These are phyloP conservation scores for Somion occarium DNA, from an alignment of 1,284 basidiomycete species.

Conservation along the genomic window DNA sequence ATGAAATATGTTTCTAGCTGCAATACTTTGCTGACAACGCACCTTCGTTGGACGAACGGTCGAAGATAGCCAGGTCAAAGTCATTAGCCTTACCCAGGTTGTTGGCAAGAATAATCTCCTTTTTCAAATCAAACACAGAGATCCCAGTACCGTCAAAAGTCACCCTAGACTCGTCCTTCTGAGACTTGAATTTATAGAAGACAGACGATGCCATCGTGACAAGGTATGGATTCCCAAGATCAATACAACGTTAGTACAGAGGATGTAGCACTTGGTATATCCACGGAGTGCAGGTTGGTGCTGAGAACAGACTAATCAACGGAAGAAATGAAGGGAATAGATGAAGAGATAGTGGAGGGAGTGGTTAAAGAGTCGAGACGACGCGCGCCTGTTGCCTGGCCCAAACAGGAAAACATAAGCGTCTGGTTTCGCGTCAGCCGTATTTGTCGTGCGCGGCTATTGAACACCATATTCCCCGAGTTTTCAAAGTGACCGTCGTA, in stretches of 20 bases:
- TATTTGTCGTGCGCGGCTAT: neutral
- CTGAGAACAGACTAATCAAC: neutral
- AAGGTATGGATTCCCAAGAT: constrained; percentile 25
- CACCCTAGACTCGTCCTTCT: constrained; percentile 91
- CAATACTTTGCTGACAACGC: constrained; percentile 21
- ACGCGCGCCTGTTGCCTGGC: too few relatives aligned
- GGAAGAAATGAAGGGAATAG: neutral
- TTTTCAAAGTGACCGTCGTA: too few relatives aligned
- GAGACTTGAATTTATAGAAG: constrained; percentile 98
- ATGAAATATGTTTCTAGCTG: constrained; percentile 5
- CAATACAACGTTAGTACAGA: constrained; percentile 11
- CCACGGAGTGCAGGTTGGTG: neutral
- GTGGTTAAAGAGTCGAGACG: too few relatives aligned
- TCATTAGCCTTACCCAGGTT: constrained; percentile 95
- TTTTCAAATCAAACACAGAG: constrained; percentile 98
- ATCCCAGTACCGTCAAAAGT: constrained; percentile 98
- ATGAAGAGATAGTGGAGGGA: neutral
- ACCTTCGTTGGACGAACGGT: constrained; percentile 87
- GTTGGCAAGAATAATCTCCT: constrained; percentile 95
- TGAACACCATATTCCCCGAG: too few relatives aligned
- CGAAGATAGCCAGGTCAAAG: constrained; percentile 90
- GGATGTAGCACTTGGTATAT: neutral
- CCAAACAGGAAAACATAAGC: too few relatives aligned
- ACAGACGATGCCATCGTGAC: constrained; percentile 84
- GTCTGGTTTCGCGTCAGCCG: neutral